Evolutionary conservation across 129 eudicot genomes (phyloP).

Genomic region (Saposhnikovia divaricata): DNA sequence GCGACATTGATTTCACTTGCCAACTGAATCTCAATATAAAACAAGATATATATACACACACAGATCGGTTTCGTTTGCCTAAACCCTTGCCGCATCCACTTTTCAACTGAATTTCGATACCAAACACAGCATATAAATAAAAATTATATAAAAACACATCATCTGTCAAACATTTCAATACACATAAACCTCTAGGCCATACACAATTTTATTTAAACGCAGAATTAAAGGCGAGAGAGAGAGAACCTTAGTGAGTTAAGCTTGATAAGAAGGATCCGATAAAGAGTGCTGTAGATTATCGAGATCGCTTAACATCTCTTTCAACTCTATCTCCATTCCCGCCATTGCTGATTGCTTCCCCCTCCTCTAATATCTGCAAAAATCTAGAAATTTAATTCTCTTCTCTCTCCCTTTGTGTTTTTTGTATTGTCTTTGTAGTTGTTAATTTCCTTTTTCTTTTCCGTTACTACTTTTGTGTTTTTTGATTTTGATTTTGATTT

Average conservation of each 20-base stretch:
- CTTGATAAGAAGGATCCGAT: constrained; percentile 10
- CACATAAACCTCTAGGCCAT: not conserved
- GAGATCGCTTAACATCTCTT: constrained; percentile 9
- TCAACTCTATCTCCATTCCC: constrained; percentile 5
- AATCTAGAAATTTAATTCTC: not conserved
- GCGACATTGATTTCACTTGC: not conserved
- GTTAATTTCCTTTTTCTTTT: too few relatives aligned
- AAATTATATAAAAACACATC: too few relatives aligned
- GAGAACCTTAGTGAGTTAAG: constrained; percentile 4
- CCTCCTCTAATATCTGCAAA: not conserved
- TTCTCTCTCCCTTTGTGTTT: not conserved
- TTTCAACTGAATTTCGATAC: not conserved
- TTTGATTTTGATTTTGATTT: too few relatives aligned
- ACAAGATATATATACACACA: too few relatives aligned
- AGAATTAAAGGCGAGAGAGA: not conserved
- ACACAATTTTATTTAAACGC: not conserved
- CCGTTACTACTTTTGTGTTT: too few relatives aligned
- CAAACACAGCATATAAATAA: not conserved
- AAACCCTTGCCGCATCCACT: not conserved
- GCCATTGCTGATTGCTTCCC: not conserved
- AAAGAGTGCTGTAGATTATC: not conserved
- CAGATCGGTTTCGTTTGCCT: not conserved
- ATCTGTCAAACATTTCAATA: too few relatives aligned
- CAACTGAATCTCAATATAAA: not conserved
- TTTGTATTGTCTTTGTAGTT: not conserved